Evolutionary conservation across 495 filamentous ascomycete genomes (phyloP), one percentile per base, ranked within the genome.

Genomic region (Aspergillus olivimuriae): DNA sequence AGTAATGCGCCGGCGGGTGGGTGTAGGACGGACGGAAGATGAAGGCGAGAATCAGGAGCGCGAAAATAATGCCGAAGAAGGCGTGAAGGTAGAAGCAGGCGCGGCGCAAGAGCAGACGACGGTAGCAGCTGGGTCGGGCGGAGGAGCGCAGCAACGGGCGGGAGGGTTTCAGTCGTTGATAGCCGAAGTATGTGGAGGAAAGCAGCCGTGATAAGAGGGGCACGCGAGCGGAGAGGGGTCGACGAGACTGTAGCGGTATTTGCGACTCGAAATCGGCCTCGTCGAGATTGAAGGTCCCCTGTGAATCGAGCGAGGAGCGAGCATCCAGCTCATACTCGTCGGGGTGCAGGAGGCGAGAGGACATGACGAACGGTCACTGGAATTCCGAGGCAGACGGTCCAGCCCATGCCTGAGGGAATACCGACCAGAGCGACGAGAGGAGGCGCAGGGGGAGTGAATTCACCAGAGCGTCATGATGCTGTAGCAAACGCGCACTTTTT

Each of bases 61-160:
- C 68, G 51, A 82, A 62, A 52, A 95, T 77, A 62, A 84, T 76
- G 55, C 75, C 74, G 50, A 84, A 71, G 37, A 87, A 77, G 47
- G 75, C 72, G 19, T 75, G 72, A 2, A 77, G 68, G 44, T 79
- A 75, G 46, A 81, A 84, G 42, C 78, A 87, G 52, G 77, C 73
- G 47, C 77, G 84, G 38, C 75, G 83, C 40, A 75, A 77, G 24
- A 72, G 71, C 44, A 65, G 72, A 24, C 58, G 60, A 26, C 60
- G 62, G 21, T 50, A 39, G 44, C 57, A 65, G 37, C 46, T 51
- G 7, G 57, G 54, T 15, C 64, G 58, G 16, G 47, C 40, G 3
- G 58, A 53, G 16, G 46, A 28, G 30, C 53, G 53, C 36, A 60
- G 37, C 15, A 59, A 46, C 2, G 63, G 60, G 42, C 59, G 46